Evolutionary conservation across 225 moss, liverwort and hornwort genomes (phyloP), one percentile per base, ranked within the genome.

Genomic region (Takakia lepidozioides): DNA sequence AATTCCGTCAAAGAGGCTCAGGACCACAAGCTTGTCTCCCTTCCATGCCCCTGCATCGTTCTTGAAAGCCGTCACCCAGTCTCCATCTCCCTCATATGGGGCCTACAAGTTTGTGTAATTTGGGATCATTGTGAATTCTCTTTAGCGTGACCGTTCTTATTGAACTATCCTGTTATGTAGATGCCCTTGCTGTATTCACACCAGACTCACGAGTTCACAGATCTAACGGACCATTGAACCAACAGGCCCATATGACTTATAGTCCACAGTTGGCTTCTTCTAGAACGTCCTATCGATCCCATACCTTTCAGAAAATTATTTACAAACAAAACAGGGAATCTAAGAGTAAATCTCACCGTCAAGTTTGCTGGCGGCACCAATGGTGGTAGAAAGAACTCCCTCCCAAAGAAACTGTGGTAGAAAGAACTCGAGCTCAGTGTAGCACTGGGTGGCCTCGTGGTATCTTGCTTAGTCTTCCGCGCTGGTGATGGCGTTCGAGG

Each of bases 1-100:
- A 19, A 81, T 68, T 51, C 81, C 81, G 35, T 81, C 81, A 30
- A 81, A 81, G 27, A 81, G 72, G 51, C 81, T 81, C 41, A 81
- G 75, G 13, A 81, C 81, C 59, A 81, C 81, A 25, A 81, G 65
- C 61, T 65, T 64, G 14, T 48, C 27, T 21, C 75, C 76, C 44
- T 41, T 65, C 72, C 72, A 81, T 36, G 52, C 59, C 47, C 67
- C 76, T 2, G 68, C 75, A 29, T 65, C 64, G 7, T 62, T 52
- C 39, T 61, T 72, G 27, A 81, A 72, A 10, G 68, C 68, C 15
- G 64, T 22, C 43, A 81, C 56, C 81, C 81, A 81, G 43, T 72
- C 68, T 29, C 75, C 71, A 46, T 69, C 62, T 52, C 73, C 78
- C 8, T 15, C 43, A n/a, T n/a, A n/a, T n/a, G n/a, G n/a, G n/a